Conservation (phyloP, 306 rosid genomes). For the Chamaecrista fasciculata region DNA sequence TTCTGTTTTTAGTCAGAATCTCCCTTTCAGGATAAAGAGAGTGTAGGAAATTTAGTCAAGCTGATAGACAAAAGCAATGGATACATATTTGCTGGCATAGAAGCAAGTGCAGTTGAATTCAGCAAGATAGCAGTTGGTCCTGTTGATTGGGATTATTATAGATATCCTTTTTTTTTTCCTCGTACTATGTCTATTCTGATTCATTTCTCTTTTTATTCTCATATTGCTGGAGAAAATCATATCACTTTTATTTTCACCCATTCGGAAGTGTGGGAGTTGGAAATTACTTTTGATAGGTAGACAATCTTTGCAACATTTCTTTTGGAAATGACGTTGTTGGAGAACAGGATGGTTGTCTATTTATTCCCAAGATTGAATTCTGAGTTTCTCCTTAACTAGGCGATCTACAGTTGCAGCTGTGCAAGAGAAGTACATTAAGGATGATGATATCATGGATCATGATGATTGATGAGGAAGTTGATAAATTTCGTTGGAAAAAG, state of each 20-base stretch:
- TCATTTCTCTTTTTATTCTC: constrained; percentile 19
- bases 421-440: constrained; percentile 93
- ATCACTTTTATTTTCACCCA: neutral
- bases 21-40: constrained; percentile 83
- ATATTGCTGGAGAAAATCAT: neutral
- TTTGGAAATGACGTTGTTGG: no score
- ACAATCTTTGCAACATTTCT: no score
- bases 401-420: constrained; percentile 86
- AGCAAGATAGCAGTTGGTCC: constrained; percentile 91
- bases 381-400: constrained; percentile 50
- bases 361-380: constrained; percentile 4
- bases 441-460: constrained; percentile 55
- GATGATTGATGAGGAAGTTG: constrained; percentile 29
- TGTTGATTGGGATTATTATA: constrained; percentile 85
- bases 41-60: constrained; percentile 88
- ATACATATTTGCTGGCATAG: constrained; percentile 85
- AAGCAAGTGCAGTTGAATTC: constrained; percentile 85
- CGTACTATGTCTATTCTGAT: constrained; percentile 2
- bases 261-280: neutral
- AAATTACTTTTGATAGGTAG: no score
- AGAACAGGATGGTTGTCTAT: no score
- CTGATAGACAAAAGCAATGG: constrained; percentile 85
- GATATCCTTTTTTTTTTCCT: constrained; percentile 72
- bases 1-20: constrained; percentile 16
- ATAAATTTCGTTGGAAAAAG: neutral